Percentiles rank a stretch among this genome's conserved stretches.
phyloP scores from a whole-genome alignment of 805 yeast species.

The Zygosaccharomyces rouxii region DNA sequence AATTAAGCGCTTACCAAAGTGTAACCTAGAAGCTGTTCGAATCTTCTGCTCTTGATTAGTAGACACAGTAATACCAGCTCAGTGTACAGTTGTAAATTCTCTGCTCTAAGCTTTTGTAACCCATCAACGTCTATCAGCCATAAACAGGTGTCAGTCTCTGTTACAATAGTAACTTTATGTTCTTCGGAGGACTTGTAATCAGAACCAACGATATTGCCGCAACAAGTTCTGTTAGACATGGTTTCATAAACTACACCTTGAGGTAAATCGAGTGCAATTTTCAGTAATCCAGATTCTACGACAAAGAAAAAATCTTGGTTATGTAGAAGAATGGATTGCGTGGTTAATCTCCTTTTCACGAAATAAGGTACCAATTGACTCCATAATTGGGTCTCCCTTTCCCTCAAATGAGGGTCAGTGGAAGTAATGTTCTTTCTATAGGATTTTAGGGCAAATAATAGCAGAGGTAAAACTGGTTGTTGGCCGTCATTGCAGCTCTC shows the following conservation, averaged over 20 bases:
- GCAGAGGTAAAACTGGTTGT: constrained; percentile 28
- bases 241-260: constrained; percentile 42
- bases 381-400: constrained; percentile 57
- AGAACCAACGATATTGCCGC: constrained; percentile 42
- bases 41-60: constrained; percentile 62
- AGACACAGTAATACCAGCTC: constrained; percentile 62
- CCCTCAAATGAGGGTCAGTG: constrained; percentile 30
- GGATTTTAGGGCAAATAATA: constrained; percentile 29
- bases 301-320: constrained; percentile 43
- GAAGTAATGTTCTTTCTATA: constrained; percentile 29
- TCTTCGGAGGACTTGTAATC: constrained; percentile 36
- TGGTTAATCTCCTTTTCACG: constrained; percentile 44
- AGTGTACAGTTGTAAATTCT: constrained; percentile 51
- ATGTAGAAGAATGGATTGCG: constrained; percentile 42
- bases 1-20: constrained; percentile 55
- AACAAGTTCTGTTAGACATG: constrained; percentile 52
- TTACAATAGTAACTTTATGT: constrained; percentile 45
- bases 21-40: constrained; percentile 71
- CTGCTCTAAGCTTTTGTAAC: constrained; percentile 43
- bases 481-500: constrained; percentile 15
- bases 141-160: constrained; percentile 58
- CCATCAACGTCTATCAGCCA: constrained; percentile 59
- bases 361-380: constrained; percentile 53
- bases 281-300: constrained; percentile 54
- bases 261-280: constrained; percentile 48